These are phyloP conservation scores for Avena sativa DNA, from an alignment of 176 grass and related monocot species.

Conservation along the genomic window DNA sequence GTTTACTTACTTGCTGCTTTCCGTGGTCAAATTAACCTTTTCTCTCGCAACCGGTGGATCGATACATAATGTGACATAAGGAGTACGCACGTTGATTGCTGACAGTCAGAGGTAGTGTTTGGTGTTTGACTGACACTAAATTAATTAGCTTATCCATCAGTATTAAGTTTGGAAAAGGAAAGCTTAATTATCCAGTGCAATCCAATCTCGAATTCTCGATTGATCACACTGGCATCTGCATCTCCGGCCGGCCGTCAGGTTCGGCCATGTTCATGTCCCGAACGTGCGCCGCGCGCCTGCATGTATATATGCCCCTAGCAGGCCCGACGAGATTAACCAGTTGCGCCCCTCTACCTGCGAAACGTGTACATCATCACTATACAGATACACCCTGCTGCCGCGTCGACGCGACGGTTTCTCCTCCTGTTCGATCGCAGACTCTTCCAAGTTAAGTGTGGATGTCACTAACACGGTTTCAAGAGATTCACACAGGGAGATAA, in stretches of 20 bases:
- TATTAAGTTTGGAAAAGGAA: not conserved
- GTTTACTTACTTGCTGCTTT: not conserved
- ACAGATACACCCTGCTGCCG: not conserved
- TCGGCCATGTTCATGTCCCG: not conserved
- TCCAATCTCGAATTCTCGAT: not conserved
- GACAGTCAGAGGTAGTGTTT: not conserved
- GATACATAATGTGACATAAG: not conserved
- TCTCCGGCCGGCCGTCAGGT: not conserved
- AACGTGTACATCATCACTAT: not conserved
- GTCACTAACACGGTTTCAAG: not conserved
- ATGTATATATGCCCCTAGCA: not conserved
- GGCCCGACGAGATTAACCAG: not conserved
- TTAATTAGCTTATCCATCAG: not conserved
- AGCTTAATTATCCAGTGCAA: not conserved
- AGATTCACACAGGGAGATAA: not conserved
- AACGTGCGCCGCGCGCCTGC: not conserved
- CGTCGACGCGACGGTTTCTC: not conserved
- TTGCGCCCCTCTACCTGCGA: not conserved
- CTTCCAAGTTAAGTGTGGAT: constrained; percentile 17
- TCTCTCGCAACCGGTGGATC: not conserved
- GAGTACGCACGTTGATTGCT: not conserved
- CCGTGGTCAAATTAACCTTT: not conserved
- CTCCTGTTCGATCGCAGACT: not conserved
- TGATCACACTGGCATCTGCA: not conserved
- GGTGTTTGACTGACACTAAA: not conserved